Percentiles rank a stretch among this genome's conserved stretches.
Conservation (phyloP, 2,329 filamentous ascomycete species). For the Magnaporthiopsis poae region DNA sequence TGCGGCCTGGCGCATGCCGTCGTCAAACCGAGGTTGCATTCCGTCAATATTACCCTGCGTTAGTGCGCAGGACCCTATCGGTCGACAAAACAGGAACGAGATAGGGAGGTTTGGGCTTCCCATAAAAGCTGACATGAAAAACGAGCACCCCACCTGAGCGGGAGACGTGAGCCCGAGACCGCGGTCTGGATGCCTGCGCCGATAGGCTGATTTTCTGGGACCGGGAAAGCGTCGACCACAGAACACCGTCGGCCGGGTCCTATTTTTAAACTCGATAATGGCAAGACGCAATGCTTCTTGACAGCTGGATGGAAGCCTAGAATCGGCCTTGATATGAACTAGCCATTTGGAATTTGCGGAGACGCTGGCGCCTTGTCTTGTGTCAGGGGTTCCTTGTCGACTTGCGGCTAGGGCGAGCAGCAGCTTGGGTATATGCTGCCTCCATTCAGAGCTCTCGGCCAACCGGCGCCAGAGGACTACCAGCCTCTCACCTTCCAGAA, state of each 20-base stretch:
- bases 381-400: no score
- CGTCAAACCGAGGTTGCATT: neutral
- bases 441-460: no score
- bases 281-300: neutral
- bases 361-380: no score
- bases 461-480: no score
- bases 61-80: neutral
- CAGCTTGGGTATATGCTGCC: no score
- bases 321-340: no score
- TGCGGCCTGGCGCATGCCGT: neutral
- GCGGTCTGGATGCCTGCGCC: neutral
- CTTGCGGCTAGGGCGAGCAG: no score
- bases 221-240: neutral
- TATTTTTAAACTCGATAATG: neutral
- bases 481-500: no score
- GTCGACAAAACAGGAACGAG: neutral
- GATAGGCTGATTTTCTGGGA: neutral
- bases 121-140: neutral
- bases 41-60: neutral
- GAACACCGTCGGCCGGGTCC: neutral
- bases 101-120: neutral
- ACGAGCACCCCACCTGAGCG: neutral
- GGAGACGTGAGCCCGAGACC: neutral
- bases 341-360: no score
- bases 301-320: no score